Percentiles rank a stretch among this genome's conserved stretches.
Evolutionary conservation across 2,329 filamentous ascomycete species (phyloP).

Genomic region (Rhinocladiella mackenziei): DNA sequence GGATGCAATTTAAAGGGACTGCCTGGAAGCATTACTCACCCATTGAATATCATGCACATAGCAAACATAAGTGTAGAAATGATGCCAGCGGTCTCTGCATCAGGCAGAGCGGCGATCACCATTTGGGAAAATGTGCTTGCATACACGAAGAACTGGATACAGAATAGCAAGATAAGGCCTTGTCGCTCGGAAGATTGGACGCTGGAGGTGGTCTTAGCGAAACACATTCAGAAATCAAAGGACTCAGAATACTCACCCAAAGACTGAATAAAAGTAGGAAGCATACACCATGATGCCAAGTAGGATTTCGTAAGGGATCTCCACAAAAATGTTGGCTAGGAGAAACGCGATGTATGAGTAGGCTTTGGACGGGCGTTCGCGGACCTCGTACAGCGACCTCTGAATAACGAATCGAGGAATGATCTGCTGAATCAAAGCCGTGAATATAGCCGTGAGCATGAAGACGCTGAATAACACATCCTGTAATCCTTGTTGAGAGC

Average conservation of each 20-base stretch:
- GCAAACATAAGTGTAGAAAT: constrained; percentile 72
- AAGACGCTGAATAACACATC: constrained; percentile 69
- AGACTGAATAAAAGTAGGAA: constrained; percentile 69
- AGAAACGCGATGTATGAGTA: constrained; percentile 71
- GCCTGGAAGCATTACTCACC: no score
- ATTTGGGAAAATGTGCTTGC: constrained; percentile 73
- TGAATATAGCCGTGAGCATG: constrained; percentile 58
- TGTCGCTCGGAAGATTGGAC: constrained; percentile 47
- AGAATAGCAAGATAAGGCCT: constrained; percentile 52
- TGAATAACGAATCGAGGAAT: constrained; percentile 64
- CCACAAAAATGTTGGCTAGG: constrained; percentile 63
- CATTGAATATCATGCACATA: constrained; percentile 71
- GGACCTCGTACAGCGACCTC: constrained; percentile 61
- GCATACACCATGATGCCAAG: constrained; percentile 63
- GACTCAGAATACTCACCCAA: no score
- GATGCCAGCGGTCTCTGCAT: constrained; percentile 67
- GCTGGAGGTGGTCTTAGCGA: no score
- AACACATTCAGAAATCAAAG: no score
- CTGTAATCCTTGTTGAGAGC: constrained; percentile 63
- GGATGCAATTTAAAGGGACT: no score
- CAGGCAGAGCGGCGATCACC: constrained; percentile 70
- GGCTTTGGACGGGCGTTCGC: constrained; percentile 67
- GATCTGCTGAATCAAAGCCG: constrained; percentile 45
- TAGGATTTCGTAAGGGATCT: constrained; percentile 66
- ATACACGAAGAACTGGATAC: constrained; percentile 68